phyloP scores from a whole-genome alignment of 2,329 filamentous ascomycete genomes.

The Xylaria sp. region DNA sequence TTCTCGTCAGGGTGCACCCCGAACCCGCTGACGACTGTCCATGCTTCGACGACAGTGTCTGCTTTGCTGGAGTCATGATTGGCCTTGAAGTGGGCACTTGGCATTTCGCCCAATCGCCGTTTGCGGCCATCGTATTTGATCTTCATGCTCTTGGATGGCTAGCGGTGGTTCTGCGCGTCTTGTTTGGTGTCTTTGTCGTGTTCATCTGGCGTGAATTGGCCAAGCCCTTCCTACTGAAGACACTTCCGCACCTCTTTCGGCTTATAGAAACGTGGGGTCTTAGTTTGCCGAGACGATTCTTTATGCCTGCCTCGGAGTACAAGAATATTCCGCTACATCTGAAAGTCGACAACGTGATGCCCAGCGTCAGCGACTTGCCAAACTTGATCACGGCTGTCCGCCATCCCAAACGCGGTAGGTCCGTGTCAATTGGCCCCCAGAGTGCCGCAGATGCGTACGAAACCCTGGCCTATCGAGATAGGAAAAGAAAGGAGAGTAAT shows the following conservation, averaged over 20 bases:
- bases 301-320: slow-evolving; percentile 90
- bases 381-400: slow-evolving; percentile 83
- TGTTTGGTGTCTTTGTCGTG: slow-evolving; percentile 83
- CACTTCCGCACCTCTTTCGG: slow-evolving; percentile 87
- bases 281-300: slow-evolving; percentile 87
- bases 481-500: slow-evolving; percentile 65
- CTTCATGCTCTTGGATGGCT: slow-evolving; percentile 73
- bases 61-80: slow-evolving; percentile 90
- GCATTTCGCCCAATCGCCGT: slow-evolving; percentile 73
- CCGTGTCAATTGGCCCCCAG: slow-evolving; percentile 91
- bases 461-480: slow-evolving; percentile 87
- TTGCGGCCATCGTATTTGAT: slow-evolving; percentile 66
- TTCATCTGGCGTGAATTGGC: slow-evolving; percentile 90
- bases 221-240: slow-evolving; percentile 82
- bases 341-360: slow-evolving; percentile 83
- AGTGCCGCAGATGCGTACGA: slow-evolving; percentile 97
- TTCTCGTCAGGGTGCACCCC: slow-evolving; percentile 87
- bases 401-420: slow-evolving; percentile 78
- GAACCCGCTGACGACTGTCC: slow-evolving; percentile 97
- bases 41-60: slow-evolving; percentile 95
- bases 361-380: slow-evolving; percentile 87
- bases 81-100: slow-evolving; percentile 85
- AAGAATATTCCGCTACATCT: slow-evolving; percentile 80
- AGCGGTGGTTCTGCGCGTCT: slow-evolving; percentile 72
- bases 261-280: slow-evolving; percentile 82